Evolutionary conservation across 2,329 filamentous ascomycete genomes (phyloP).

Genomic region (Neurospora crassa): DNA sequence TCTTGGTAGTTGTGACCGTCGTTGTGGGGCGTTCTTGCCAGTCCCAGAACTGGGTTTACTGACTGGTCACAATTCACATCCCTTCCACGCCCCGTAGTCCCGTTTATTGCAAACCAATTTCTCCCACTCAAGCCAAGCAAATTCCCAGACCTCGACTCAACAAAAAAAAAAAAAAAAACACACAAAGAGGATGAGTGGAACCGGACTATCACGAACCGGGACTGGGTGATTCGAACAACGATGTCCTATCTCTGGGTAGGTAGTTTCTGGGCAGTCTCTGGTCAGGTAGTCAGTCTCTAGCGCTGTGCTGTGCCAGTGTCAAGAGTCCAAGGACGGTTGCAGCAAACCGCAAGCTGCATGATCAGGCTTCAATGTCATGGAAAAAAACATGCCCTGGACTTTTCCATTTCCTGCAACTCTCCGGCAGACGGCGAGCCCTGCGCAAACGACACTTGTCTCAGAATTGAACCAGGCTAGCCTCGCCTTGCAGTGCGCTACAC

Average conservation of each 20-base stretch:
- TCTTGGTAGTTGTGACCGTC: not conserved
- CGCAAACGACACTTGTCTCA: not conserved
- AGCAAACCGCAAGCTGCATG: not conserved
- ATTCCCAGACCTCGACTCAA: not conserved
- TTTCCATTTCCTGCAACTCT: not conserved
- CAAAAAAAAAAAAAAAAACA: not conserved
- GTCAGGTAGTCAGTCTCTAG: not conserved
- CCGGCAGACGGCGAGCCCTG: not conserved
- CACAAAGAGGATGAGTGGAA: not conserved
- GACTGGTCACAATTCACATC: not conserved
- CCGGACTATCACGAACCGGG: not conserved
- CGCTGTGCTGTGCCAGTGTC: not conserved
- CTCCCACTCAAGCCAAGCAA: not conserved
- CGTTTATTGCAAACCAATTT: not conserved
- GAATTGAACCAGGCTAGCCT: not conserved
- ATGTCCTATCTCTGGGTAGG: not conserved
- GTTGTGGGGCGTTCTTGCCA: not conserved
- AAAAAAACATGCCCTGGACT: not conserved
- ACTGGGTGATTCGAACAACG: not conserved
- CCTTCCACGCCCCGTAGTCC: not conserved
- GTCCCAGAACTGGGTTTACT: not conserved
- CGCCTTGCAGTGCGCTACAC: not conserved
- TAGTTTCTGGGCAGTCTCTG: not conserved
- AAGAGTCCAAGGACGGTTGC: not conserved
- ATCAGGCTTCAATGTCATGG: not conserved